A percentile compares a stretch with the other conserved stretches of the same genome.
phyloP scores from a whole-genome alignment of 2,329 filamentous ascomycete species.

The Achaetomium macrosporum region DNA sequence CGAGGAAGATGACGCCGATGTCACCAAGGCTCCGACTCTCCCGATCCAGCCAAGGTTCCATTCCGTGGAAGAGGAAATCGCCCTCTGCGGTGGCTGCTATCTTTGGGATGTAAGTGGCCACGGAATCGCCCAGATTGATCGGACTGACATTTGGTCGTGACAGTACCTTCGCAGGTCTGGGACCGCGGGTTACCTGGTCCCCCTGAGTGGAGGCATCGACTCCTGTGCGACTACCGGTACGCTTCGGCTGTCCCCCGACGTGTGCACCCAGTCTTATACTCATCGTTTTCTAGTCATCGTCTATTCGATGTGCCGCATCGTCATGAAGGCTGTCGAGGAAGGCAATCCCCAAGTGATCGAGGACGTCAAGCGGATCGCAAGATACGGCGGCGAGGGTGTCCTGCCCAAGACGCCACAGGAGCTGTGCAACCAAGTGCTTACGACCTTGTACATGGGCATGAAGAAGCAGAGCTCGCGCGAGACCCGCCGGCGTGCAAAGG shows the following conservation, averaged over 20 bases:
- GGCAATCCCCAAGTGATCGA: constrained; percentile 35
- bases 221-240: constrained; percentile 41
- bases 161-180: constrained; percentile 48
- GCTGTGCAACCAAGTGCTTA: constrained; percentile 42
- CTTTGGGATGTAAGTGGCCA: constrained; percentile 38
- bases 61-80: constrained; percentile 61
- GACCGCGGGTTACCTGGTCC: constrained; percentile 49
- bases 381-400: constrained; percentile 23
- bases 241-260: not conserved
- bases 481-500: constrained; percentile 60
- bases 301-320: constrained; percentile 50
- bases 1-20: constrained; percentile 30
- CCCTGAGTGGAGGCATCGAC: constrained; percentile 55
- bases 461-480: constrained; percentile 59
- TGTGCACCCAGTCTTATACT: constrained; percentile 13
- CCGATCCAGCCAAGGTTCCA: constrained; percentile 46
- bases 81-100: constrained; percentile 57
- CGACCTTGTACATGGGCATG: constrained; percentile 67
- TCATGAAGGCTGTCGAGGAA: constrained; percentile 45
- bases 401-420: constrained; percentile 54
- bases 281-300: constrained; percentile 27
- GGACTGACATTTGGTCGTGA: not conserved
- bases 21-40: constrained; percentile 27
- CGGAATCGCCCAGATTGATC: no score
- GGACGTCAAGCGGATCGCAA: constrained; percentile 34